Conservation (phyloP, 495 filamentous ascomycete genomes). For the Podospora pseudopauciseta region DNA sequence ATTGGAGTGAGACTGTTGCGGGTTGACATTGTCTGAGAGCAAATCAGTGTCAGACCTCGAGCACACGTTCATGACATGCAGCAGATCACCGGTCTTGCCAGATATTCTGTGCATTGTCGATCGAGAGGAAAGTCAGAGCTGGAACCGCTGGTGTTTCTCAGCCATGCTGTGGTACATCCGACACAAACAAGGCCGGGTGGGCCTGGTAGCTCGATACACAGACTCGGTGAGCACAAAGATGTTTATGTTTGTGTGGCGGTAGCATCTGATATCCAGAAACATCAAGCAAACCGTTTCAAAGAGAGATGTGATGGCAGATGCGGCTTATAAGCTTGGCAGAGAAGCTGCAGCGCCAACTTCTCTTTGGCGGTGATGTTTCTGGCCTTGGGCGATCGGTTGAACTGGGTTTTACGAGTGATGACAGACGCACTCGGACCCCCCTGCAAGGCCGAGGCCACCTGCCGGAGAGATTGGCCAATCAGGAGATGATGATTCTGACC, state of each 20-base stretch:
- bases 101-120: neutral
- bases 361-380: neutral
- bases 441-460: neutral
- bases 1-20: too few relatives aligned
- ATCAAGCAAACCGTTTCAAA: neutral
- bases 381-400: neutral
- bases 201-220: neutral
- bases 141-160: neutral
- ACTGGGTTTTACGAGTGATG: neutral
- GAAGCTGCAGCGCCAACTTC: neutral
- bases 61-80: neutral
- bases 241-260: neutral
- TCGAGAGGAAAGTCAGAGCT: neutral
- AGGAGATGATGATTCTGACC: neutral
- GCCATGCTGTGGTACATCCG: neutral
- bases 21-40: neutral
- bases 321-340: constrained; percentile 6
- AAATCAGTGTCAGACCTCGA: neutral
- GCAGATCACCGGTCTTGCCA: neutral
- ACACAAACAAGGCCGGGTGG: neutral
- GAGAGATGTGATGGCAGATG: neutral
- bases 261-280: neutral
- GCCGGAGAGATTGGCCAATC: neutral
- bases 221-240: neutral
- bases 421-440: neutral